phyloP scores from a whole-genome alignment of 805 yeast species.

The Candida nemodendra region DNA sequence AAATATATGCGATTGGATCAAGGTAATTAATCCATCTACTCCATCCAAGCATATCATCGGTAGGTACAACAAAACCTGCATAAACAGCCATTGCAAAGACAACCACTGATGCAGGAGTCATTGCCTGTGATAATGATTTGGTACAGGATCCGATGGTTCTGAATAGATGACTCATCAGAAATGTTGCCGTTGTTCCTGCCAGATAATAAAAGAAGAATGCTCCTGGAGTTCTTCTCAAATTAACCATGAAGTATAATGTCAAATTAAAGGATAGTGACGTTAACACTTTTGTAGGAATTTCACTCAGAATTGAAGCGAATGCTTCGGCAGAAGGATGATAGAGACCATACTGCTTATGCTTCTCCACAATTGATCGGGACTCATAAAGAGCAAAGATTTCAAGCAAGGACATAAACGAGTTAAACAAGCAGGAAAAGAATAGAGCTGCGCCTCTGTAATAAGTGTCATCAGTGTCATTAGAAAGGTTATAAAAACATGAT shows the following conservation, averaged over 20 bases:
- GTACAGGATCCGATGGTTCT: constrained; percentile 51
- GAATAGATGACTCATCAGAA: constrained; percentile 52
- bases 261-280: constrained; percentile 47
- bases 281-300: constrained; percentile 47
- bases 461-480: constrained; percentile 42
- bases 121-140: constrained; percentile 47
- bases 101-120: constrained; percentile 54
- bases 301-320: constrained; percentile 54
- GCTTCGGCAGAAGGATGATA: constrained; percentile 62
- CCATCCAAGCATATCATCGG: constrained; percentile 58
- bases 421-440: constrained; percentile 63
- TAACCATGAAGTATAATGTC: constrained; percentile 49
- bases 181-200: constrained; percentile 40
- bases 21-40: constrained; percentile 52
- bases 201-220: constrained; percentile 51
- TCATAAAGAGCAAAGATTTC: constrained; percentile 55
- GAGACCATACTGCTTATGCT: constrained; percentile 52
- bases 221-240: constrained; percentile 51
- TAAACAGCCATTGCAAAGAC: constrained; percentile 51
- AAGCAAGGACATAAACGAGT: constrained; percentile 60
- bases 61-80: constrained; percentile 61
- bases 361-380: constrained; percentile 55
- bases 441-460: constrained; percentile 59
- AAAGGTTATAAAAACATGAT: constrained; percentile 54
- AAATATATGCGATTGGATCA: constrained; percentile 47